Evolutionary conservation across 305 asterid genomes (phyloP).

Genomic region (Fraxinus paxiana): DNA sequence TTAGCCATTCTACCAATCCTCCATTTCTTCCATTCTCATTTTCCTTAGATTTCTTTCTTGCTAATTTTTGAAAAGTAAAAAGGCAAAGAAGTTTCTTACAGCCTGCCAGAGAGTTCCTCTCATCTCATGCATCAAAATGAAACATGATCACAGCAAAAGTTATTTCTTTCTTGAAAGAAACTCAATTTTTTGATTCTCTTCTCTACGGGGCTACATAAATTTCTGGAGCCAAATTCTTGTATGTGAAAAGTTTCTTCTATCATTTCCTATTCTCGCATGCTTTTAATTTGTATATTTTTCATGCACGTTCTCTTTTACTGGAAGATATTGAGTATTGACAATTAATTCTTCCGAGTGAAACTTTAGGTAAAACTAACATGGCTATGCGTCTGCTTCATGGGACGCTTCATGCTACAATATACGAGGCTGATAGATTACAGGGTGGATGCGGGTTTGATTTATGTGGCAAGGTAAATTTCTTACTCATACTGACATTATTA

Average conservation of each 20-base stretch:
- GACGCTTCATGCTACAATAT: conserved; percentile 57
- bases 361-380: conserved; percentile 24
- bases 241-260: background rate
- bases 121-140: conserved; percentile 3
- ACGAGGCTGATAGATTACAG: conserved; percentile 49
- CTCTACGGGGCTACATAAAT: background rate
- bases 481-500: background rate
- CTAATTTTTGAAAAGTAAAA: conserved; percentile 14
- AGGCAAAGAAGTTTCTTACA: conserved; percentile 4
- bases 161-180: conserved; percentile 37
- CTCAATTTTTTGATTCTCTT: conserved; percentile 27
- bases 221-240: background rate
- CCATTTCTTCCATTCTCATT: conserved; percentile 18
- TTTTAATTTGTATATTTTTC: background rate
- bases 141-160: conserved; percentile 24
- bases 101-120: background rate
- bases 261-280: background rate
- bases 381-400: conserved; percentile 75
- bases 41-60: conserved; percentile 25
- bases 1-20: conserved; percentile 17
- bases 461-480: conserved; percentile 39
- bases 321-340: background rate
- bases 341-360: background rate
- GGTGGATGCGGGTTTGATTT: conserved; percentile 39
- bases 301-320: background rate